A percentile compares a stretch with the other conserved stretches of the same genome.
Conservation (phyloP, 1,139 yeast genomes). For the Debaryomyces sp. region DNA sequence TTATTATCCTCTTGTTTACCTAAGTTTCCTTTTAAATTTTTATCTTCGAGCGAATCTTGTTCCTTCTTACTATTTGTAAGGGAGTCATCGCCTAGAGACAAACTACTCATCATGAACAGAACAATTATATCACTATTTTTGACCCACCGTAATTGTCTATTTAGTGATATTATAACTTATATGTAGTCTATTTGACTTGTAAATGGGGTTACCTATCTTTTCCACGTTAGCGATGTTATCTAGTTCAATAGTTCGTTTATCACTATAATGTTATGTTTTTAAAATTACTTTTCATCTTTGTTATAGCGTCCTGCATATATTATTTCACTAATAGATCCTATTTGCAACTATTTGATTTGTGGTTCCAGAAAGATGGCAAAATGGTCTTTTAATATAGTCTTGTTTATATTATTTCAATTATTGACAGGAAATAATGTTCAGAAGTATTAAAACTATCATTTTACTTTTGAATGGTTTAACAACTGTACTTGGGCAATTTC, state of each 20-base stretch:
- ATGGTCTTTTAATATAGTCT: background rate
- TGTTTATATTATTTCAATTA: background rate
- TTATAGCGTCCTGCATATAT: background rate
- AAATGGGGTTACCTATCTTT: background rate
- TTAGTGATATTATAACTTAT: background rate
- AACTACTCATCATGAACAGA: conserved; percentile 14
- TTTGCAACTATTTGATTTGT: conserved; percentile 7
- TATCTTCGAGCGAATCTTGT: conserved; percentile 2
- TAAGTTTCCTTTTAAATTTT: conserved; percentile 3
- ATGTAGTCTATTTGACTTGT: conserved; percentile 4
- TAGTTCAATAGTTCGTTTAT: background rate
- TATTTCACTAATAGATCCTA: background rate
- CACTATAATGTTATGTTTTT: conserved; percentile 6
- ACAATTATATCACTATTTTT: conserved; percentile 2
- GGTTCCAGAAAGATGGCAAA: background rate
- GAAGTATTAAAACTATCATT: background rate
- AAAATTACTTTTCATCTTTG: conserved; percentile 5
- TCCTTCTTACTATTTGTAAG: conserved; percentile 4
- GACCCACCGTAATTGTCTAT: conserved; percentile 1
- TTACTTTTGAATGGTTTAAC: background rate
- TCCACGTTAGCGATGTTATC: conserved; percentile 1
- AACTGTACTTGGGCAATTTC: conserved; percentile 1
- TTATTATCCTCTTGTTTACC: background rate
- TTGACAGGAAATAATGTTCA: background rate
- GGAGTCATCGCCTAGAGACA: conserved; percentile 15